These are phyloP conservation scores for Osmozyma mogii DNA, from an alignment of 805 yeast species.

Conservation along the genomic window DNA sequence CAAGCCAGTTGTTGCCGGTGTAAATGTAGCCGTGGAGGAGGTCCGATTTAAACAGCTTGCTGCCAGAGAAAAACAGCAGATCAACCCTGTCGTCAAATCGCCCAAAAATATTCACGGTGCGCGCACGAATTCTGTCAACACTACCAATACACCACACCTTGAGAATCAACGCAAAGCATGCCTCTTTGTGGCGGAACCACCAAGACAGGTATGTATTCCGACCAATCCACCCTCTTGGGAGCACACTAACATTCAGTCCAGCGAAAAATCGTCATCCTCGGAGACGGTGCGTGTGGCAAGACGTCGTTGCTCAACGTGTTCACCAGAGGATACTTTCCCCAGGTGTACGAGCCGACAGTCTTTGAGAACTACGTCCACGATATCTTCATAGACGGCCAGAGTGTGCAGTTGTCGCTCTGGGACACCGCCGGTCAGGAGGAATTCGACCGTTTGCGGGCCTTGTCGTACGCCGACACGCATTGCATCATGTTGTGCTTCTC, in stretches of 20 bases:
- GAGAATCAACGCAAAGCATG: too few species aligned
- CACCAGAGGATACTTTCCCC: constrained; percentile 96
- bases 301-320: constrained; percentile 91
- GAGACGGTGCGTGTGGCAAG: constrained; percentile 99
- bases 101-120: too few species aligned
- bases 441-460: constrained; percentile 86
- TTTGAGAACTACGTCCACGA: constrained; percentile 97
- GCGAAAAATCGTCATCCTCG: constrained; percentile 88
- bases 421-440: constrained; percentile 99
- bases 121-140: too few species aligned
- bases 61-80: too few species aligned
- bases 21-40: too few species aligned
- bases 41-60: too few species aligned
- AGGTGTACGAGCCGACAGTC: constrained; percentile 96
- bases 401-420: constrained; percentile 90
- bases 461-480: constrained; percentile 92
- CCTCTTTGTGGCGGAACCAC: constrained; percentile 37
- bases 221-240: not conserved
- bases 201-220: constrained; percentile 31
- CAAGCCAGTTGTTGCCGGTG: too few species aligned
- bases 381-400: constrained; percentile 89
- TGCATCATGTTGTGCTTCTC: constrained; percentile 95
- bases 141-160: too few species aligned
- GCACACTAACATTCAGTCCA: constrained; percentile 40
- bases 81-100: too few species aligned